Percentiles rank a stretch among this genome's conserved stretches.
Evolutionary conservation across 2,329 filamentous ascomycete genomes (phyloP).

Genomic region (Hymenoscyphus occultus): DNA sequence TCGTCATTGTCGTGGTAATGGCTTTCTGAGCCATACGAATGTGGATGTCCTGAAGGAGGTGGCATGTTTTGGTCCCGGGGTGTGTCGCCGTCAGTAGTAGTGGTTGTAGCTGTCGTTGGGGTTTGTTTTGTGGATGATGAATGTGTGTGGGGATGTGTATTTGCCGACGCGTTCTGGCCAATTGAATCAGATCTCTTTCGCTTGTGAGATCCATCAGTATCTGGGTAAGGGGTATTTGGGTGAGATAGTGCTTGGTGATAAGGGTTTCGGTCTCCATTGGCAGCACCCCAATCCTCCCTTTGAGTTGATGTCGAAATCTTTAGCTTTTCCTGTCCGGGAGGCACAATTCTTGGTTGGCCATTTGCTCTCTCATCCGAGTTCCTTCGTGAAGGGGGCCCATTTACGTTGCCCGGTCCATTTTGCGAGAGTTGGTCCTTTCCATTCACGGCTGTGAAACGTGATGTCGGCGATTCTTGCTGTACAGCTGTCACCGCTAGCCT

Average conservation of each 20-base stretch:
- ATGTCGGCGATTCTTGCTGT: constrained; percentile 32
- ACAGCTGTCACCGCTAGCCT: constrained; percentile 7
- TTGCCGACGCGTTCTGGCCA: constrained; percentile 42
- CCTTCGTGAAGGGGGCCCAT: constrained; percentile 22
- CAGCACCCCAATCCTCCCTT: constrained; percentile 33
- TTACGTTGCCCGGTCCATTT: constrained; percentile 24
- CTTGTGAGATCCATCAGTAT: constrained; percentile 50
- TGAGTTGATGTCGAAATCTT: constrained; percentile 33
- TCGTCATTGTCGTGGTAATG: constrained; percentile 23
- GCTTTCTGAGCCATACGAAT: constrained; percentile 26
- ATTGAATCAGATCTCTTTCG: constrained; percentile 68
- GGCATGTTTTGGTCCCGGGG: constrained; percentile 46
- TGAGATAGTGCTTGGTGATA: constrained; percentile 27
- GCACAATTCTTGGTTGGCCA: constrained; percentile 33
- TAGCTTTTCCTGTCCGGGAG: constrained; percentile 36
- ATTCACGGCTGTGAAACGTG: constrained; percentile 39
- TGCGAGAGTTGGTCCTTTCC: constrained; percentile 12
- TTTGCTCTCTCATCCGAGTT: constrained; percentile 34
- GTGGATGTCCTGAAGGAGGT: constrained; percentile 42
- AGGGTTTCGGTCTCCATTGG: constrained; percentile 28
- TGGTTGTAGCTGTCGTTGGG: constrained; percentile 29
- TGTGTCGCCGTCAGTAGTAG: constrained; percentile 35
- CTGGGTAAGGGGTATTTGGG: constrained; percentile 29
- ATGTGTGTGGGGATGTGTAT: constrained; percentile 35
- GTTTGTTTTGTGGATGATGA: constrained; percentile 37